A percentile compares a stretch with the other conserved stretches of the same genome.
phyloP scores from a whole-genome alignment of 306 rosid species.

The Casuarina equisetifolia region DNA sequence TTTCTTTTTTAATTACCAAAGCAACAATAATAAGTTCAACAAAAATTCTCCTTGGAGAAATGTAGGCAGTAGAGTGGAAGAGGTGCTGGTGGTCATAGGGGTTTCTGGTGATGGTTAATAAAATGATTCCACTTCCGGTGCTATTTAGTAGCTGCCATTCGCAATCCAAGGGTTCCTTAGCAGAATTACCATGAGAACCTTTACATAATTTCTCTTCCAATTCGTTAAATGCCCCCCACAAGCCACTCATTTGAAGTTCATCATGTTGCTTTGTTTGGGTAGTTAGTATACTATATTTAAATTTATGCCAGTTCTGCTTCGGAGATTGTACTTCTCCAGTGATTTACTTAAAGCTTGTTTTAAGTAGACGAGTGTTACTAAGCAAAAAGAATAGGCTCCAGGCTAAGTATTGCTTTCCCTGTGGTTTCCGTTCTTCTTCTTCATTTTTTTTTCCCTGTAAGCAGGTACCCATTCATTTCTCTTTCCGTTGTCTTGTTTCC shows the following conservation, averaged over 20 bases:
- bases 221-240: neutral
- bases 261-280: neutral
- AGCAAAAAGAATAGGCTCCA: neutral
- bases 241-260: neutral
- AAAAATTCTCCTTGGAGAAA: neutral
- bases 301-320: neutral
- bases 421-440: neutral
- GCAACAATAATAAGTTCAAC: neutral
- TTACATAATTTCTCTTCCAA: neutral
- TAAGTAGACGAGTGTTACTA: neutral
- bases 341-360: neutral
- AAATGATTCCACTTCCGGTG: neutral
- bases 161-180: neutral
- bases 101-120: neutral
- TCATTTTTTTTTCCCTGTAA: neutral
- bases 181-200: neutral
- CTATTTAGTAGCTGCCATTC: slow-evolving; percentile 1
- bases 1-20: neutral
- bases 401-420: neutral
- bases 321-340: neutral
- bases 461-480: neutral
- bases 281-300: neutral
- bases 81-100: neutral
- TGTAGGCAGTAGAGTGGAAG: neutral
- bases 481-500: neutral